A percentile compares a stretch with the other conserved stretches of the same genome.
Conservation (phyloP, 805 yeast species). For the Wickerhamiella dianesei region DNA sequence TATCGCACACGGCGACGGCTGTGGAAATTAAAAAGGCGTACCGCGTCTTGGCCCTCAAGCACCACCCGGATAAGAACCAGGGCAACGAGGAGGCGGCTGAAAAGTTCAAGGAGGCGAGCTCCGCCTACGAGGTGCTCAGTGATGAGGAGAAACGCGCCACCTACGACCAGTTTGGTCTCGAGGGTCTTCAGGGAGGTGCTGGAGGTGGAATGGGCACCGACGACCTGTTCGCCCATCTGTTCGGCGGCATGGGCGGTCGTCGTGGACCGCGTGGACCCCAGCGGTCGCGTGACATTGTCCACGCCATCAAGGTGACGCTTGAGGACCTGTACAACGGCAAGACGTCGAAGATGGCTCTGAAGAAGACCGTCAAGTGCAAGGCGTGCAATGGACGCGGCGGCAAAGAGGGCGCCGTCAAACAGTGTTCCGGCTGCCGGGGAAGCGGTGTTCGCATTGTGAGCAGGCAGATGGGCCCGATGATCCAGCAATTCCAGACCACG, state of each 20-base stretch:
- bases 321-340: constrained; percentile 47
- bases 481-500: constrained; percentile 90
- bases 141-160: constrained; percentile 79
- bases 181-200: constrained; percentile 75
- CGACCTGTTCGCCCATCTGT: constrained; percentile 68
- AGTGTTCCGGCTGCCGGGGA: constrained; percentile 81
- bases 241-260: constrained; percentile 47
- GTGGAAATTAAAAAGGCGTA: constrained; percentile 65
- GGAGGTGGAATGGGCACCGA: constrained; percentile 57
- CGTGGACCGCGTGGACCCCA: constrained; percentile 71
- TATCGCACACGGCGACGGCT: constrained; percentile 38
- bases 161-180: constrained; percentile 86
- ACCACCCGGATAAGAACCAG: constrained; percentile 78
- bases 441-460: constrained; percentile 82
- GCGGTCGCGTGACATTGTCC: constrained; percentile 83
- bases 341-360: constrained; percentile 83
- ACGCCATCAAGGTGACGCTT: constrained; percentile 67
- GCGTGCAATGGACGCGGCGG: constrained; percentile 94
- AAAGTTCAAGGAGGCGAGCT: constrained; percentile 82
- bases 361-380: constrained; percentile 80
- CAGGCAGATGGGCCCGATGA: constrained; percentile 98
- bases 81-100: constrained; percentile 71
- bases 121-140: constrained; percentile 77
- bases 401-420: constrained; percentile 75
- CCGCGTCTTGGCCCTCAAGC: constrained; percentile 55